Conservation (phyloP, 306 rosid genomes). For the Vigna radiata region DNA sequence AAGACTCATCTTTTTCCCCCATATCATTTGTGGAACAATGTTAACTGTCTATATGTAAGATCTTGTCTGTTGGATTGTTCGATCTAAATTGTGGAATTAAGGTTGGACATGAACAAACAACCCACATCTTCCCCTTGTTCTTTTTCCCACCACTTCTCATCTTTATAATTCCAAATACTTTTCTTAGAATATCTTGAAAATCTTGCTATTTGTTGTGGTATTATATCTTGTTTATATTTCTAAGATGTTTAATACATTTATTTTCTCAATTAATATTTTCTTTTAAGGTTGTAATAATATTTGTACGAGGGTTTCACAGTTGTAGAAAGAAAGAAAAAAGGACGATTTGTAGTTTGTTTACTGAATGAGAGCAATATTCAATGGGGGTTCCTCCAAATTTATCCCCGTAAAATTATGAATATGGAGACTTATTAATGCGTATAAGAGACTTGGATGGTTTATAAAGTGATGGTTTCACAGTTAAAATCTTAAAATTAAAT, state of each 20-base stretch:
- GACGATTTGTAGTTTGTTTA: background rate
- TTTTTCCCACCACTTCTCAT: background rate
- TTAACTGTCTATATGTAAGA: background rate
- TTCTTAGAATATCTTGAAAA: background rate
- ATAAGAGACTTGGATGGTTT: background rate
- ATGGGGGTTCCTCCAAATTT: background rate
- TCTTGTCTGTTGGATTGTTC: background rate
- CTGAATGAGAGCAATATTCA: background rate
- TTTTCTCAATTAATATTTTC: background rate
- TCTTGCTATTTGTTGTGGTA: too few species aligned
- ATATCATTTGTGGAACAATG: constrained; percentile 2
- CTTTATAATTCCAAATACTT: background rate
- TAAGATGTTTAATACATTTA: background rate
- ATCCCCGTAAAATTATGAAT: background rate
- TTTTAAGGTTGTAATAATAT: background rate
- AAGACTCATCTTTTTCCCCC: background rate
- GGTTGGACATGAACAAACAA: background rate
- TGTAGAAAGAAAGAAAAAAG: background rate
- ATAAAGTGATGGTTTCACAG: background rate
- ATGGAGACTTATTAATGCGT: background rate
- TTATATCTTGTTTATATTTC: background rate
- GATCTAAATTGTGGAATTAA: background rate
- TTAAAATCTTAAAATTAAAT: background rate
- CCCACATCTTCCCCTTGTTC: background rate
- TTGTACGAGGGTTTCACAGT: background rate